Base-by-base conservation (phyloP, 2,329 filamentous ascomycete genomes). In the Ophiosphaerella herpotricha region DNA sequence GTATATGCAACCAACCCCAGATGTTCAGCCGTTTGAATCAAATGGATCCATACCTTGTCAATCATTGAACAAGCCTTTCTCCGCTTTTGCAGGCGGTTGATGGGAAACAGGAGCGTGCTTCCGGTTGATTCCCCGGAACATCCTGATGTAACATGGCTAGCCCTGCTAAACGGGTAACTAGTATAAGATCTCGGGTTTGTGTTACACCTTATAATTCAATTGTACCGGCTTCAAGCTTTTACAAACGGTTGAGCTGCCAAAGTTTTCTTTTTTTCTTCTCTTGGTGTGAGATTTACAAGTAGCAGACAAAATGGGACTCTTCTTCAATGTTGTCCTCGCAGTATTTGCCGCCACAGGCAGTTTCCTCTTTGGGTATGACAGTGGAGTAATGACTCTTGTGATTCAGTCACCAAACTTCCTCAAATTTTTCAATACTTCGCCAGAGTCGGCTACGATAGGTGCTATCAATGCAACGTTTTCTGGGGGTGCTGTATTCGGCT, bases 381-480 rank as follows among this genome's bases (percentile, higher is more conserved):
- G 61, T 32, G 70, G 67, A 58, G 70, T 75, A 12, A 75, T 75
- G 72, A 72, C 72, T 0, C 76, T 82, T 64, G 82, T 83, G 51
- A 82, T 84, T 46, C 75, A 77, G n/a, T 80, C 78, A 8, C 74
- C 76, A 24, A 74, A 83, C 58, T 86, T 87, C 66, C 76, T 85
- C 14, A 50, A 64, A 1, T 83, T 81, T 63, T 87, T 87, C 71
- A 73, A 83, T 34, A 82, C 81, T 4, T 67, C 63, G 1, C 77
- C 70, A 23, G 75, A 73, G 1, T 78, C 78, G 60, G 73, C 80
- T 5, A 80, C 84, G 43, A 75, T 86, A 48, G 85, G 85, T 9
- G 84, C 84, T 16, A 82, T 87, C 64, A 84, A 85, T 62, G 83
- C 83, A 50, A 85, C 85, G 21, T 87, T 86, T 59, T 80, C 78